These are phyloP conservation scores for Aspergillus sp. DNA, from an alignment of 2,329 filamentous ascomycete genomes.

Conservation along the genomic window DNA sequence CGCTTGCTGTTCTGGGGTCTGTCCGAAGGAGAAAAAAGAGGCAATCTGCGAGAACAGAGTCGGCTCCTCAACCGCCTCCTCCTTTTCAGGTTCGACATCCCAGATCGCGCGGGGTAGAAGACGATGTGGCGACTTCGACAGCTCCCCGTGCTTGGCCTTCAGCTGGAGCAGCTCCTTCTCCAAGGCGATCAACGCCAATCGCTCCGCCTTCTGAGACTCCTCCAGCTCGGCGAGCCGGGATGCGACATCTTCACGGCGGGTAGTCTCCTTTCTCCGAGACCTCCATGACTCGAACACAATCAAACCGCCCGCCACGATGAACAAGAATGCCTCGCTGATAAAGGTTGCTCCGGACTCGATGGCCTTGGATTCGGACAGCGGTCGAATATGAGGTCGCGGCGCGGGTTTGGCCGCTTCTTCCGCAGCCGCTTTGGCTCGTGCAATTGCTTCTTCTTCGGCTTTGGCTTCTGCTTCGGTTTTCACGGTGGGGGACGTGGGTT, in stretches of 20 bases:
- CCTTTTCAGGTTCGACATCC: slow-evolving; percentile 32
- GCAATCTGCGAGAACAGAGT: slow-evolving; percentile 34
- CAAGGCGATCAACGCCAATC: slow-evolving; percentile 42
- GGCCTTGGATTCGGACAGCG: slow-evolving; percentile 65
- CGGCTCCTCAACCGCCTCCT: slow-evolving; percentile 23
- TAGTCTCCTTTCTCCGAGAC: slow-evolving; percentile 60
- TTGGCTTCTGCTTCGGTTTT: slow-evolving; percentile 61
- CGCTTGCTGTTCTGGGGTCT: slow-evolving; percentile 13
- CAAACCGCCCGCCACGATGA: slow-evolving; percentile 61
- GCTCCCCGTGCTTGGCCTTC: slow-evolving; percentile 36
- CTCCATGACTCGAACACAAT: slow-evolving; percentile 64
- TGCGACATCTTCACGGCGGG: slow-evolving; percentile 59
- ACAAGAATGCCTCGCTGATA: slow-evolving; percentile 66
- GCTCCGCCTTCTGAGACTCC: slow-evolving; percentile 44
- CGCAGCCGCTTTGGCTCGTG: slow-evolving; percentile 40
- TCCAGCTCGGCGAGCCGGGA: slow-evolving; percentile 60
- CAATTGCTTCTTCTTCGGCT: slow-evolving; percentile 53
- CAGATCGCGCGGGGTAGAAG: slow-evolving; percentile 44
- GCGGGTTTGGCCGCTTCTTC: slow-evolving; percentile 49
- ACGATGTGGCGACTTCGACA: slow-evolving; percentile 25
- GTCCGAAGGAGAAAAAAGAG: slow-evolving; percentile 31
- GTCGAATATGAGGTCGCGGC: slow-evolving; percentile 57
- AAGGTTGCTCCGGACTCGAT: slow-evolving; percentile 70
- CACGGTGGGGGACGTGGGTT: slow-evolving; percentile 56
- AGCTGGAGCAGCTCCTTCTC: slow-evolving; percentile 47